Evolutionary conservation across 176 grass and related monocot genomes (phyloP), one percentile per base, ranked within the genome.

Genomic region (Raddia guianensis): DNA sequence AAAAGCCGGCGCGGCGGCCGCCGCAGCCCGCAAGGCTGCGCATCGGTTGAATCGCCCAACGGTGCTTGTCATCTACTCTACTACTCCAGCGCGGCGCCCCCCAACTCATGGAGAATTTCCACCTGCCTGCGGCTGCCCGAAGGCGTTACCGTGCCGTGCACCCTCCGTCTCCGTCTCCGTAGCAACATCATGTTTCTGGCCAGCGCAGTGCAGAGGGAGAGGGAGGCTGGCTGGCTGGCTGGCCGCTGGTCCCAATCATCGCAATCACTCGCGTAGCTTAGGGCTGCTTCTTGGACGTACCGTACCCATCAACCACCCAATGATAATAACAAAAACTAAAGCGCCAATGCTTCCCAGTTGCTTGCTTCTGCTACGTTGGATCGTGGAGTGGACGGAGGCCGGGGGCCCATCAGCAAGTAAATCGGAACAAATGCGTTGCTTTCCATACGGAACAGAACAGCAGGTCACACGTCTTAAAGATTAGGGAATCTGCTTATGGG

Each of bases 161-260:
- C 67, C 52, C 4, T 16, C 56, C 40, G 73, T 49, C 43, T 64
- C 20, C 44, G 12, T 32, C 9, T 16, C 10, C 13, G n/a, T 56
- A 60, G 68, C 37, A 33, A 56, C 37, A 81, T 57, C 77, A 76
- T 58, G 57, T n/a, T 14, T 40, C 10, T 37, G 48, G 65, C n/a
- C 87, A 77, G 64, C 12, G 12, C 49, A 9, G n/a, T 3, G 60
- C 67, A 33, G 33, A 33, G 53, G 13, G 68, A 49, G 14, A 40
- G 37, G 37, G 3, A 3, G n/a, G 9, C 21, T 37, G 56, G 37
- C 37, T 40, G n/a, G 9, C 21, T 37, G 56, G 45, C 80, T 54
- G 82, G 64, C 72, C 32, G 55, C 66, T 78, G 87, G 87, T 86
- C 78, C 78, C 56, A 69, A 82, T 77, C 83, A 72, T 85, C n/a